A percentile compares a stretch with the other conserved stretches of the same genome.
Conservation (phyloP, 805 yeast genomes). For the Metschnikowia amazonensis region DNA sequence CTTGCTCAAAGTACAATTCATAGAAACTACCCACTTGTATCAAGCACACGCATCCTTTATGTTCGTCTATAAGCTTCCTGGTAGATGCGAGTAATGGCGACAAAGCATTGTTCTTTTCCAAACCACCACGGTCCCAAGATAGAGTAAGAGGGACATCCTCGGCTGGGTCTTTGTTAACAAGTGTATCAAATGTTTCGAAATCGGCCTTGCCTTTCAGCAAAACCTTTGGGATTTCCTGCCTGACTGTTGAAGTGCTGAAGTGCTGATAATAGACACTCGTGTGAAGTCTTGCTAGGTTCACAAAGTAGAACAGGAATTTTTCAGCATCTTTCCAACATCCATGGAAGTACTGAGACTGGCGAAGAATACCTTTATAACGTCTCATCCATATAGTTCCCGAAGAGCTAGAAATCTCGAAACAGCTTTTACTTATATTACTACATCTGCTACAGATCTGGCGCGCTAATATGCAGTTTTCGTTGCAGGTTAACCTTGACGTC, state of each 20-base stretch:
- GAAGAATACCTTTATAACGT: not conserved
- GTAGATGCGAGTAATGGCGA: conserved; percentile 36
- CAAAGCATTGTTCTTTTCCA: conserved; percentile 26
- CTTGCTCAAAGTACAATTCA: conserved; percentile 87
- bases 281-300: not conserved
- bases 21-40: conserved; percentile 87
- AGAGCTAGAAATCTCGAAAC: not conserved
- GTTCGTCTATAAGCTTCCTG: conserved; percentile 29
- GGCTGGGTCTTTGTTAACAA: too few species aligned
- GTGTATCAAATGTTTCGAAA: not conserved
- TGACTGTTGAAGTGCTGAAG: not conserved
- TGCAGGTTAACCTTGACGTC: too few species aligned
- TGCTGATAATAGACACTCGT: not conserved
- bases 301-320: not conserved
- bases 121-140: conserved; percentile 41
- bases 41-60: conserved; percentile 39
- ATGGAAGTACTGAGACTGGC: not conserved
- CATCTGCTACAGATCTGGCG: not conserved
- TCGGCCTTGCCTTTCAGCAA: not conserved
- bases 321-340: not conserved
- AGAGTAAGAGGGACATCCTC: not conserved
- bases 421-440: not conserved
- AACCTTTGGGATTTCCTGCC: not conserved
- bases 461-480: not conserved
- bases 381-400: not conserved